Evolutionary conservation across 371 early-diverging fungal species (phyloP).

Genomic region (Catenaria anguillulae): DNA sequence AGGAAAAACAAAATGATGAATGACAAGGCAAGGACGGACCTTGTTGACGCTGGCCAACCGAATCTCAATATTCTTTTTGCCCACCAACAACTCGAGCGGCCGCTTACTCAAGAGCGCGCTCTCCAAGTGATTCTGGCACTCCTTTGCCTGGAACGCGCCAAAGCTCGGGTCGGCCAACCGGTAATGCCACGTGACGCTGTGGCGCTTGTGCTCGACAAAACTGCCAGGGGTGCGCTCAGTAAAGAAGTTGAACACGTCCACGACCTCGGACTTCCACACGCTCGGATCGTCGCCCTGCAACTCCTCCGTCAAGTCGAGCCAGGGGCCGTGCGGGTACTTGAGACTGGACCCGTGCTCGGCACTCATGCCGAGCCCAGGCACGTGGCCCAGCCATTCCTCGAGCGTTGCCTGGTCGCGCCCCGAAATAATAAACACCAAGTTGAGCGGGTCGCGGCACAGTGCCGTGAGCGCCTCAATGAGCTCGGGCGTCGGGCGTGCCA

Average conservation of each 20-base stretch:
- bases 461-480: slow-evolving; percentile 24
- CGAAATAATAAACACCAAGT: slow-evolving; percentile 83
- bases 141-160: slow-evolving; percentile 61
- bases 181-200: slow-evolving; percentile 54
- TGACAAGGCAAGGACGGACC: no score
- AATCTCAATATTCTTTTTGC: slow-evolving; percentile 93
- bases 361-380: slow-evolving; percentile 62
- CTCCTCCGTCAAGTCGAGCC: slow-evolving; percentile 63
- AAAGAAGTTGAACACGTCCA: neutral
- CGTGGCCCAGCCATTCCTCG: slow-evolving; percentile 55
- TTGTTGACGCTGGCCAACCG: slow-evolving; percentile 61
- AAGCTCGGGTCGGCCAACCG: slow-evolving; percentile 36
- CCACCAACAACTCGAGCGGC: slow-evolving; percentile 84
- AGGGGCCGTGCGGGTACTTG: slow-evolving; percentile 42
- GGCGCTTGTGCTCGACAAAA: slow-evolving; percentile 67
- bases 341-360: slow-evolving; percentile 80
- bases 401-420: slow-evolving; percentile 76
- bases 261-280: neutral
- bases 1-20: slow-evolving; percentile 7
- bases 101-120: slow-evolving; percentile 70
- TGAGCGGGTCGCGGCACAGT: slow-evolving; percentile 43
- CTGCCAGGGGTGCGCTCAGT: slow-evolving; percentile 83
- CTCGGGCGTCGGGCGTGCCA: slow-evolving; percentile 30
- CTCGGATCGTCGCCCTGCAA: slow-evolving; percentile 13
- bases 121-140: slow-evolving; percentile 81